A percentile compares a stretch with the other conserved stretches of the same genome.
Evolutionary conservation across 148 eudicot species (phyloP).

Genomic region (Gaultheria prostrata): DNA sequence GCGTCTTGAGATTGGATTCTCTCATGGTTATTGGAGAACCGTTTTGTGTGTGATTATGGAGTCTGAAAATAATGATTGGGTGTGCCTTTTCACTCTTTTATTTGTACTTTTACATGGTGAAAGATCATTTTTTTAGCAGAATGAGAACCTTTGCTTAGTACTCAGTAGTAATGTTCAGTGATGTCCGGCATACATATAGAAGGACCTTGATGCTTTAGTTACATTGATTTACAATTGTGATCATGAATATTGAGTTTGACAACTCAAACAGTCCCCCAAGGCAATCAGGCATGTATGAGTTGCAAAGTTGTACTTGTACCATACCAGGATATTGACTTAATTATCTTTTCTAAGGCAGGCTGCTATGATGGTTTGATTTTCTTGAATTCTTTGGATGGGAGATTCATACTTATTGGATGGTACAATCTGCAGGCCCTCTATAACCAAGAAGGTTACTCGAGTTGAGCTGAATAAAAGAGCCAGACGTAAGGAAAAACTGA

Average conservation of each 20-base stretch:
- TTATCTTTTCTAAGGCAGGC: background rate
- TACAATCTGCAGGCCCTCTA: constrained; percentile 44
- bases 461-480: constrained; percentile 65
- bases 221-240: no score
- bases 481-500: constrained; percentile 60
- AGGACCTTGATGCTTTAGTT: background rate
- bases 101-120: background rate
- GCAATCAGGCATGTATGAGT: background rate
- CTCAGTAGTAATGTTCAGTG: background rate
- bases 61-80: background rate
- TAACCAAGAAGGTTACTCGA: constrained; percentile 59
- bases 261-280: background rate
- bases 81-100: background rate
- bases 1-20: background rate
- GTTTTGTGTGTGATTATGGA: background rate
- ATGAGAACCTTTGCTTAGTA: background rate
- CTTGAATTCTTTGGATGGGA: background rate
- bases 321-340: background rate
- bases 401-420: background rate
- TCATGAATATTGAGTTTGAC: background rate
- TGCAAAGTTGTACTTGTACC: background rate
- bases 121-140: background rate
- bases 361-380: background rate
- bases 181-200: background rate
- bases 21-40: background rate